Evolutionary conservation across 2,329 filamentous ascomycete genomes (phyloP), one percentile per base, ranked within the genome.

Genomic region (Albophoma yamanashiensis): DNA sequence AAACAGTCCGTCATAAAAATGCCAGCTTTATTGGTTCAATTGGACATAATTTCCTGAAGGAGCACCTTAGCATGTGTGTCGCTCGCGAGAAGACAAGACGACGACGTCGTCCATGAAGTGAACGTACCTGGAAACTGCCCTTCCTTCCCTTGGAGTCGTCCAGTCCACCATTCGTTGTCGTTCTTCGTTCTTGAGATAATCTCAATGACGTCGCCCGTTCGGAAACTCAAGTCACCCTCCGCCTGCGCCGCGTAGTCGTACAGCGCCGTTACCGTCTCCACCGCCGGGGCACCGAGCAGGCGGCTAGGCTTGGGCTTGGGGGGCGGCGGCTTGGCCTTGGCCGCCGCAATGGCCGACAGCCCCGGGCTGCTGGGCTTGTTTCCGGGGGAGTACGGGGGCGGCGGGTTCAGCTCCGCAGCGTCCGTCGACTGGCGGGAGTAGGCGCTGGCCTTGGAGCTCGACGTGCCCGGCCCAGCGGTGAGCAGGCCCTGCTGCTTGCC

Each of bases 191-290:
- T 83, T 62, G 81, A 82, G 2, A 94, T 73, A 66, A 99, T 92
- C 73, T 97, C 92, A 68, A 99, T 97, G 5, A 89, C 77, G 63
- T 99, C 94, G 6, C 93, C 92, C 0, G 91, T 86, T 22, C 82
- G 83, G 76, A 99, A 99, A 68, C 90, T 96, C 63, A 99, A 78
- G 71, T 99, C 94, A 3, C 92, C 92, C 64, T 96, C 92, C 1
- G 93, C 92, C 72, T 97, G 92, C 7, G 94, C 94, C 63, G 96
- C 91, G 70, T 96, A 99, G 70, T 97, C 94, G 74, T 97, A 99
- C 63, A 99, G 76, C 9, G 94, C 94, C 3, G 92, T 97, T 40
- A 89, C 92, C 0, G 84, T 92, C 73, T 97, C 92, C 0, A 83
- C 82, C 0, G 79, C 76, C 0, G 88, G 85, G 20, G 77, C 80